A percentile compares a stretch with the other conserved stretches of the same genome.
Conservation (phyloP, 139 green algal genomes). For the Tetradesmus obliquus region DNA sequence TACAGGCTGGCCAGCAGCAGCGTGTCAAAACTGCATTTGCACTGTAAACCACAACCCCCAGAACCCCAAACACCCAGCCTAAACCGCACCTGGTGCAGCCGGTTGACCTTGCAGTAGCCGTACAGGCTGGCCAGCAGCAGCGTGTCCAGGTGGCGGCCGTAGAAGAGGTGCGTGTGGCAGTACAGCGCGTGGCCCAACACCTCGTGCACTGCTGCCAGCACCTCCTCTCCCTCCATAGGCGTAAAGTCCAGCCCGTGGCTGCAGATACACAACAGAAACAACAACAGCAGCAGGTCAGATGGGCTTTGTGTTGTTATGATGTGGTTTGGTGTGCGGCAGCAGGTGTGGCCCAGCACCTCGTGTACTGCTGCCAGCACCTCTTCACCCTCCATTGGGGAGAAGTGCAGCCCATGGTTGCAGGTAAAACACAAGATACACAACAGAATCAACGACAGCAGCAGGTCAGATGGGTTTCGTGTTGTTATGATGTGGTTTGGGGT, state of each 20-base stretch:
- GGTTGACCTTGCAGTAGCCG: slow-evolving; percentile 90
- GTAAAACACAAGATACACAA: background rate
- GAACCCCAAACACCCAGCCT: too few relatives aligned
- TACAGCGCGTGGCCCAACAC: slow-evolving; percentile 67
- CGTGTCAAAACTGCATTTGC: slow-evolving; percentile 75
- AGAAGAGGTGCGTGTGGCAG: slow-evolving; percentile 86
- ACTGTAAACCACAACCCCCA: background rate
- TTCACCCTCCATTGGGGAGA: slow-evolving; percentile 41
- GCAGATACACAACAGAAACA: background rate
- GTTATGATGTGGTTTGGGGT: background rate
- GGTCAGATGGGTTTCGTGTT: background rate
- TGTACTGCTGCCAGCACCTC: slow-evolving; percentile 41
- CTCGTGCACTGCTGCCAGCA: slow-evolving; percentile 43
- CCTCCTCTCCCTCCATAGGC: slow-evolving; percentile 39
- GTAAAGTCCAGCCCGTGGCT: slow-evolving; percentile 56
- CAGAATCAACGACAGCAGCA: background rate
- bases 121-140: slow-evolving; percentile 91
- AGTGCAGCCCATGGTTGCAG: slow-evolving; percentile 50
- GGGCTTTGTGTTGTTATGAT: slow-evolving; percentile 64
- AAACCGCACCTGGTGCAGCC: slow-evolving; percentile 47
- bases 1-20: slow-evolving; percentile 89
- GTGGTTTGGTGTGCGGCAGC: slow-evolving; percentile 46
- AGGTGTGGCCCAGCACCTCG: slow-evolving; percentile 53
- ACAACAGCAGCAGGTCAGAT: background rate
- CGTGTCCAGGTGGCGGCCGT: slow-evolving; percentile 93